Base-by-base conservation (phyloP, 352 stramenopile species). In the Globisporangium spinosum region DNA sequence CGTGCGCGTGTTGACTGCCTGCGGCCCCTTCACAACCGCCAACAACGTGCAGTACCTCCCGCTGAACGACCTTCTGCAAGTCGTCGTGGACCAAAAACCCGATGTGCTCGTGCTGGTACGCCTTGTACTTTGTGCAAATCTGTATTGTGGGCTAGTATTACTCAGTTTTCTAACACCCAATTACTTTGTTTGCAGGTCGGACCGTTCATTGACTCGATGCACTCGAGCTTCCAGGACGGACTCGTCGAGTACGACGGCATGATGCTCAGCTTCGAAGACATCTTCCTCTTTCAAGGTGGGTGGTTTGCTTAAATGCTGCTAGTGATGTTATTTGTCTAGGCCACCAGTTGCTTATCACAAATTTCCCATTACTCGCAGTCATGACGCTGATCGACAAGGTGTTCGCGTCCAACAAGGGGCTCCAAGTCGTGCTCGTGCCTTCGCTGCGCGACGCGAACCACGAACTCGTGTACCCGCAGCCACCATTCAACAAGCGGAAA, bases 361-460 rank as follows among this genome's bases (percentile, higher is more conserved):
- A 70, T 12, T 51, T 9, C 20, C 55, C 58, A 32, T 20, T 12
- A 43, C 38, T 20, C 29, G 3, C 58, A 95, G 88, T 95, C 23
- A 91, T 94, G 84, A 79, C 84, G 4, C 67, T 83, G 32, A 60
- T 95, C 55, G 79, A 95, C 73, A 90, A 78, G 49, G 75, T 94
- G 1, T 56, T 94, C 32, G 71, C 68, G 23, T 75, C 79, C 17
- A 69, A 90, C 68, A 58, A 77, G 8, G 58, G 68, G 2, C 73
- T 93, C 38, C 86, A 95, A 61, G 91, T 99, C 71, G 85, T 99
- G 0, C 76, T 99, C 43, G 87, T 99, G 35, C 97, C 97, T 12
- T 98, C 93, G n/a, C 64, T 98, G 15, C 89, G 97, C 13, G 97
- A 99, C 78, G 97, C 91, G 0, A 90, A 98, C 69, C 94, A 98